A percentile compares a stretch with the other conserved stretches of the same genome.
Evolutionary conservation across 768 basidiomycete genomes (phyloP).

Genomic region (Termitomyces sp.): DNA sequence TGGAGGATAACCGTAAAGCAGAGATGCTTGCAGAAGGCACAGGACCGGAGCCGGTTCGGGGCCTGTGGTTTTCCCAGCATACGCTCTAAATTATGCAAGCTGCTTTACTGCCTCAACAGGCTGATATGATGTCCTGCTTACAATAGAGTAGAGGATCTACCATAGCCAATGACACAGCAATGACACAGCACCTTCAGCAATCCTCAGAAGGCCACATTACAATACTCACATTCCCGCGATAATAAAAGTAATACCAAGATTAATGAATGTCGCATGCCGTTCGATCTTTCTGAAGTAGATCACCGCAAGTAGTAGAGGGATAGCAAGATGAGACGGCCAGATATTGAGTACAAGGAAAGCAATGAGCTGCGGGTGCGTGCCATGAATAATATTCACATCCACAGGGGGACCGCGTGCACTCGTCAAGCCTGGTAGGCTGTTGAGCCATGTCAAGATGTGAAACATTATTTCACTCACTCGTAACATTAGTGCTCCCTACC

Average conservation of each 20-base stretch:
- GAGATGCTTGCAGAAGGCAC: conserved; percentile 41
- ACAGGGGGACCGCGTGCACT: neutral
- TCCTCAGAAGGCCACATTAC: neutral
- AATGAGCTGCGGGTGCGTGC: conserved; percentile 34
- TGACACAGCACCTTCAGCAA: neutral
- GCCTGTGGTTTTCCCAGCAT: conserved; percentile 35
- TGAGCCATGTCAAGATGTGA: neutral
- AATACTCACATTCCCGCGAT: conserved; percentile 37
- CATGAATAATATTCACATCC: conserved; percentile 35
- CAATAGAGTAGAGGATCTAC: conserved; percentile 37
- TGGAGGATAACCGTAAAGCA: conserved; percentile 44
- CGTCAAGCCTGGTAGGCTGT: neutral
- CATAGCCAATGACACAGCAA: too few relatives aligned
- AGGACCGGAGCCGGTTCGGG: conserved; percentile 39
- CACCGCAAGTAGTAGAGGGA: conserved; percentile 37
- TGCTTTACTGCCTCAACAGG: neutral
- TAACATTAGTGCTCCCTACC: neutral
- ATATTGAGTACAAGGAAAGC: conserved; percentile 41
- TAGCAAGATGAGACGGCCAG: conserved; percentile 45
- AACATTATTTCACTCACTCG: neutral
- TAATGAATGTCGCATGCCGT: conserved; percentile 43
- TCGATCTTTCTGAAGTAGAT: conserved; percentile 37
- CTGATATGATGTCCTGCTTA: conserved; percentile 15
- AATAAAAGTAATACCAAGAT: conserved; percentile 39
- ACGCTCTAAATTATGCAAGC: conserved; percentile 10